Base-by-base conservation (phyloP, 1,139 yeast genomes). In the Yamadazyma dendronema region DNA sequence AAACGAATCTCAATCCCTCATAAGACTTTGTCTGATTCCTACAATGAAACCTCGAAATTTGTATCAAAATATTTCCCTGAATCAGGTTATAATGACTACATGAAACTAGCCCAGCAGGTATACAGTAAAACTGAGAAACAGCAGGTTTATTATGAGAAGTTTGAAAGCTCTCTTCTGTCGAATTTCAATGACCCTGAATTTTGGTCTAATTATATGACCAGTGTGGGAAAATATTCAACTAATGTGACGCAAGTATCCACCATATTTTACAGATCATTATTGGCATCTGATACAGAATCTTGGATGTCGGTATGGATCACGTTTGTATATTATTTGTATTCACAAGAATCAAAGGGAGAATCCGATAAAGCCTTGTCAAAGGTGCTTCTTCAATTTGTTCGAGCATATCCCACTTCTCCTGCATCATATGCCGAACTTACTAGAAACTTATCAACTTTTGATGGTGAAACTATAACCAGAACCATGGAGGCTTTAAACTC, bases 1-100 rank as follows among this genome's bases (percentile, higher is more conserved):
- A 53, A 61, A 28, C 51, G 79, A 21, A 54, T 79, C 3, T 43
- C 56, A 8, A 49, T 56, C 28, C 81, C 82, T 0, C 82, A 75
- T 48, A 43, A 47, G 2, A 46, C 54, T 4, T 40, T 79, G 4
- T 67, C 66, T 2, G 64, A 66, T 0, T 70, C 79, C 0, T 76
- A 67, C 43, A 52, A 63, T 12, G 61, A 59, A 7, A 65, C 61
- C 33, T 77, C 83, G 0, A 38, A 62, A 0, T 72, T 75, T 38
- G 62, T 77, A 2, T 63, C 79, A 1, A 36, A 44, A 7, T 39
- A 57, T 36, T 44, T 41, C 25, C 29, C 29, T 4, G 43, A 50
- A 3, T 50, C 49, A 3, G 47, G 62, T 6, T 79, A 79, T 48
- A 74, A 67, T 12, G 39, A 43, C 6, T 58, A 57, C 27, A 65